phyloP scores from a whole-genome alignment of 306 rosid genomes.

The Ochetophila trinervis region DNA sequence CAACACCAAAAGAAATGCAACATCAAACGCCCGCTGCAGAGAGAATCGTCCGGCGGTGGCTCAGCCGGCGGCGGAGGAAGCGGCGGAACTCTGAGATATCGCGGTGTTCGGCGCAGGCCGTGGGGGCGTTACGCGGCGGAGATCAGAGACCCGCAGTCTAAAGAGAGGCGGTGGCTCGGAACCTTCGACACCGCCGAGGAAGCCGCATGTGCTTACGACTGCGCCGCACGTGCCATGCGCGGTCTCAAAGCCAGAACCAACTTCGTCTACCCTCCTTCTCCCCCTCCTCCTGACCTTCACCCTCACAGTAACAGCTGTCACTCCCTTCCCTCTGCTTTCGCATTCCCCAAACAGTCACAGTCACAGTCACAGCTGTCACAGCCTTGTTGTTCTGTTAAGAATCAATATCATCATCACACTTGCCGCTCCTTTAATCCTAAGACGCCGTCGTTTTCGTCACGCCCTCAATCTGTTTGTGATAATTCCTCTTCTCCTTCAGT shows the following conservation, averaged over 20 bases:
- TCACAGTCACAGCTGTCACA: no score
- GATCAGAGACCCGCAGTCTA: conserved; percentile 84
- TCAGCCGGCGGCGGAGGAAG: conserved; percentile 1
- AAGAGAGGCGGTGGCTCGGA: conserved; percentile 94
- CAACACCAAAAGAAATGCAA: neutral
- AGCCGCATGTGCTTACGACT: conserved; percentile 94
- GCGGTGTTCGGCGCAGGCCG: conserved; percentile 92
- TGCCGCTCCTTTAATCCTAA: conserved; percentile 17
- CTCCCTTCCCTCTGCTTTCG: conserved; percentile 28
- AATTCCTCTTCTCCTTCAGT: conserved; percentile 13
- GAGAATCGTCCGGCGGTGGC: conserved; percentile 25
- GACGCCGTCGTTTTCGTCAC: conserved; percentile 22
- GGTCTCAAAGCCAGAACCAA: conserved; percentile 88
- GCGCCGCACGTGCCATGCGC: conserved; percentile 93
- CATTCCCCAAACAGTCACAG: conserved; percentile 34
- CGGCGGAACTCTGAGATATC: conserved; percentile 53
- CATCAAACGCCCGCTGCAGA: conserved; percentile 31
- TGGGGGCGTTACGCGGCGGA: conserved; percentile 99
- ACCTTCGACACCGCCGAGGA: conserved; percentile 98
- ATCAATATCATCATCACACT: no score
- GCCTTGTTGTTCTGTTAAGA: conserved; percentile 4
- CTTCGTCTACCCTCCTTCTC: conserved; percentile 55
- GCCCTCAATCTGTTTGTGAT: neutral
- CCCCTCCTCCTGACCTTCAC: conserved; percentile 25
- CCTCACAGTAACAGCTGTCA: neutral